Evolutionary conservation across 495 filamentous ascomycete genomes (phyloP).

Genomic region (Penicillium macrosclerotiorum): DNA sequence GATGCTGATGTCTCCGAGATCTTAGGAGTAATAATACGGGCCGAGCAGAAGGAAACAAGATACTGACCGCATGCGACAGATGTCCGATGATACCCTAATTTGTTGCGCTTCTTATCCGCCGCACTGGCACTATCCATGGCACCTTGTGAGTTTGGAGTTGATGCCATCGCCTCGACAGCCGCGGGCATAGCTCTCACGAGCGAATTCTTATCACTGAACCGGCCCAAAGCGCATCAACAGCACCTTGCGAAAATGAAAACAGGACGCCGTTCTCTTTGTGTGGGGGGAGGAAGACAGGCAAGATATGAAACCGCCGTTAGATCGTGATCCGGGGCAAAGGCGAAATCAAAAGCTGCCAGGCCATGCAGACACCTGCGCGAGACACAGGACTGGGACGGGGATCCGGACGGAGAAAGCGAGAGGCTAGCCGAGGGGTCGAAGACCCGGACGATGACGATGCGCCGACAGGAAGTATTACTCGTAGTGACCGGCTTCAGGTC

Average conservation of each 20-base stretch:
- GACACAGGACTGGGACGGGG: not conserved
- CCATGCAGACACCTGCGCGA: constrained; percentile 17
- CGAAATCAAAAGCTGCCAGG: constrained; percentile 7
- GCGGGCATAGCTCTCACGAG: constrained; percentile 40
- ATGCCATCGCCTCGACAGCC: constrained; percentile 59
- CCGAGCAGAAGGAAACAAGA: not conserved
- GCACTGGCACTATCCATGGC: constrained; percentile 42
- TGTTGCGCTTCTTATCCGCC: constrained; percentile 90
- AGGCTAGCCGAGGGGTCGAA: constrained; percentile 1
- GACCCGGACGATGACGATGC: constrained; percentile 15
- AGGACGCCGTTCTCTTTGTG: not conserved
- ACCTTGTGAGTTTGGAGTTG: constrained; percentile 65
- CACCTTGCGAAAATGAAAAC: constrained; percentile 3
- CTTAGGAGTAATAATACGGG: not conserved
- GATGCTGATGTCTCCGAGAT: too few relatives aligned
- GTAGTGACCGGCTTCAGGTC: constrained; percentile 7
- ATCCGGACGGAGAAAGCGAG: not conserved
- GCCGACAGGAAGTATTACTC: constrained; percentile 5
- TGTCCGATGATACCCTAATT: constrained; percentile 94
- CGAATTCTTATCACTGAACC: constrained; percentile 26
- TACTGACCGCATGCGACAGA: constrained; percentile 96
- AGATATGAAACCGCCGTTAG: constrained; percentile 1
- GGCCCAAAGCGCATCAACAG: constrained; percentile 38
- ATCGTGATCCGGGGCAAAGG: constrained; percentile 8
- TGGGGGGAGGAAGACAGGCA: not conserved